Base-by-base conservation (phyloP, 2,329 filamentous ascomycete genomes). In the Sclerotinia trifoliorum region DNA sequence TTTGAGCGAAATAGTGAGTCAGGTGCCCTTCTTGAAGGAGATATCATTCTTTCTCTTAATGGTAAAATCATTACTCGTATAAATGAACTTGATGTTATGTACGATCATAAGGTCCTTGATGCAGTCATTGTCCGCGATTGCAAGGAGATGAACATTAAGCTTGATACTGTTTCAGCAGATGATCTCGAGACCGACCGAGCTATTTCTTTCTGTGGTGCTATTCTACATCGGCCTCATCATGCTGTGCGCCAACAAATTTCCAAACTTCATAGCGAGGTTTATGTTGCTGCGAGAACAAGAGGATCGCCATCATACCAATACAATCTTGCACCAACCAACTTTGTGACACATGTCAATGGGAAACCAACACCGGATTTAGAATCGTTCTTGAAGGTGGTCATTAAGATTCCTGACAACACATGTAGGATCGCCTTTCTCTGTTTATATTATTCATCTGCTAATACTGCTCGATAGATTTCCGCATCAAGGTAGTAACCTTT, bases 171-270 rank as follows among this genome's bases (percentile, higher is more conserved):
- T 0, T 86, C 92, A 0, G 96, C 94, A 0, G 88, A 94, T 74
- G 92, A 97, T 75, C 86, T 98, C 58, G 95, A 99, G 82, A 99
- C 95, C 0, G 88, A 95, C 75, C 90, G 93, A 68, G 93, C 94
- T 0, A 88, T 99, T 69, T 91, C 92, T 48, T 99, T 99, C 83
- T 99, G 95, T 78, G 95, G 95, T 72, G 95, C 95, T 44, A 89
- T 97, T 21, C 82, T 99, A 56, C 95, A 99, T 78, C 88, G 91
- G 32, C 95, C 95, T 11, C 95, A 99, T 79, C 94, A 97, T 77
- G 95, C 95, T 62, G 96, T 99, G 13, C 88, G 95, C 29, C 95
- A 99, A 80, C 95, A 99, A 79, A 99, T 99, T 77, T 94, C 90
- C 80, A 96, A 96, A 80, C 85, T 99, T 42, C 94, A 97, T 78